phyloP scores from a whole-genome alignment of 2,329 filamentous ascomycete genomes.

The Talaromyces sp. region DNA sequence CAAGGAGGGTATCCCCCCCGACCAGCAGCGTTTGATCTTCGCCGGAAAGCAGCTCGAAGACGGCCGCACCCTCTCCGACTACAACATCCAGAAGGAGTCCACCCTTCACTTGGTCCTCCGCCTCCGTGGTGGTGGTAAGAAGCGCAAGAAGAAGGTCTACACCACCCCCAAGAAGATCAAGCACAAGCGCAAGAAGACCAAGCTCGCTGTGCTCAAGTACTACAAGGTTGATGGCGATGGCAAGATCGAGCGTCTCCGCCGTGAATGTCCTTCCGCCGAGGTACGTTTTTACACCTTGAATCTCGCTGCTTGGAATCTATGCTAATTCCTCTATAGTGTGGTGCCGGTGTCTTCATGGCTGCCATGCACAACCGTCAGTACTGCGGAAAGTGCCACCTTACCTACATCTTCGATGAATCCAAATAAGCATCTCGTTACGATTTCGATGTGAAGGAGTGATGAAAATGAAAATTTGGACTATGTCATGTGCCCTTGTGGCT shows the following conservation, averaged over 20 bases:
- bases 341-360: slow-evolving; percentile 99
- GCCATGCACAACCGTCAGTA: slow-evolving; percentile 99
- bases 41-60: slow-evolving; percentile 99
- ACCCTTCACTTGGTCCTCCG: slow-evolving; percentile 97
- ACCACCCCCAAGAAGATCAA: slow-evolving; percentile 99
- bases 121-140: slow-evolving; percentile 98
- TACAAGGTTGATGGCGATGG: slow-evolving; percentile 99
- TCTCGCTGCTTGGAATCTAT: slow-evolving; percentile 14
- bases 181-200: slow-evolving; percentile 99
- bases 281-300: slow-evolving; percentile 55
- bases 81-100: slow-evolving; percentile 99
- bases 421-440: slow-evolving; percentile 45
- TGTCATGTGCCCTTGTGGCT: slow-evolving; percentile 11
- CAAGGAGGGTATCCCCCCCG: slow-evolving; percentile 99
- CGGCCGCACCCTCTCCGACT: slow-evolving; percentile 97
- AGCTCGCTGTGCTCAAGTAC: slow-evolving; percentile 99
- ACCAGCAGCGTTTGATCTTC: slow-evolving; percentile 99
- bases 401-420: slow-evolving; percentile 69
- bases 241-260: slow-evolving; percentile 98
- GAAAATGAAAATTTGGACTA: slow-evolving; percentile 3
- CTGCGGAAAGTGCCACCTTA: slow-evolving; percentile 73
- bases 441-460: slow-evolving; percentile 14
- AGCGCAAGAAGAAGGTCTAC: slow-evolving; percentile 99
- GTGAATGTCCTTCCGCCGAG: slow-evolving; percentile 91
- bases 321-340: slow-evolving; percentile 64